phyloP scores from a whole-genome alignment of 1,139 yeast genomes.

The Hansenula lynferdii region DNA sequence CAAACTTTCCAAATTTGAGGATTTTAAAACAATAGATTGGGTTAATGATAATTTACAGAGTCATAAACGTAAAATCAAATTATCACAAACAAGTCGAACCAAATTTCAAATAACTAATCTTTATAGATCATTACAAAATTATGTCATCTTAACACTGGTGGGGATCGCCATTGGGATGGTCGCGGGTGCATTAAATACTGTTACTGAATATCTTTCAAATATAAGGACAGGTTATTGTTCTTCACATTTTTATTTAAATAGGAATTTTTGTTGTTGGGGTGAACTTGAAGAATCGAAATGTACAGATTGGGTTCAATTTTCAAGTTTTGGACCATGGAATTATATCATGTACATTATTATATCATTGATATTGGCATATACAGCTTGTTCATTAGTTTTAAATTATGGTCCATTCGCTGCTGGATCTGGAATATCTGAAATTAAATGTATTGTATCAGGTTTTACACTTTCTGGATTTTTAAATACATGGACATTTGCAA shows the following conservation, averaged over 20 bases:
- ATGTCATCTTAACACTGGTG: constrained; percentile 71
- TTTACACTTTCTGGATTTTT: constrained; percentile 77
- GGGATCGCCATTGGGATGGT: constrained; percentile 76
- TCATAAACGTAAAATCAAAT: constrained; percentile 10
- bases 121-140: constrained; percentile 37
- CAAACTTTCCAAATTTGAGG: constrained; percentile 34
- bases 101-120: constrained; percentile 6
- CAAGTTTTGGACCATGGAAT: constrained; percentile 37
- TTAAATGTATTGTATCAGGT: constrained; percentile 92
- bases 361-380: constrained; percentile 56
- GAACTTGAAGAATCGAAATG: constrained; percentile 39
- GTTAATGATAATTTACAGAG: constrained; percentile 50
- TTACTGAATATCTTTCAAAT: constrained; percentile 85
- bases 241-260: constrained; percentile 63
- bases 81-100: background rate
- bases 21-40: constrained; percentile 79
- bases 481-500: constrained; percentile 63
- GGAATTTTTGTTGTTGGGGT: constrained; percentile 80
- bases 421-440: constrained; percentile 96
- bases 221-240: constrained; percentile 75
- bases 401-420: constrained; percentile 86
- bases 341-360: constrained; percentile 56
- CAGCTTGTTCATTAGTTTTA: constrained; percentile 67
- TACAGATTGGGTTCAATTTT: constrained; percentile 53
- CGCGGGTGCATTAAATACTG: constrained; percentile 75